Percentiles rank a stretch among this genome's conserved stretches.
These are phyloP conservation scores for Diaporthe citrichinensis DNA, from an alignment of 2,329 filamentous ascomycete genomes.

Conservation along the genomic window DNA sequence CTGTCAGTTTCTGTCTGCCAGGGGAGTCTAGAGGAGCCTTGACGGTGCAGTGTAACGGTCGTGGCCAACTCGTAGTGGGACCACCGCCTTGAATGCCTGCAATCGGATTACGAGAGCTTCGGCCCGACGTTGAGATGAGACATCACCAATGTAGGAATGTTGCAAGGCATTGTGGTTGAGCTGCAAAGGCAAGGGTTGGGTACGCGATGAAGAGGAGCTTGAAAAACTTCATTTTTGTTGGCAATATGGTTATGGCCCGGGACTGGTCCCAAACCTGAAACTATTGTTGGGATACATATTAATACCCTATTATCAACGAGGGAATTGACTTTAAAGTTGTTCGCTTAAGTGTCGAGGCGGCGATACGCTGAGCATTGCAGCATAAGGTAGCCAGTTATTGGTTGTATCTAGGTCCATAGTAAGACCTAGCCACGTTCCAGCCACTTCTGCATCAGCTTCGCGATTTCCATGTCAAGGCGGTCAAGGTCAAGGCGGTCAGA, in stretches of 20 bases:
- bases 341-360: not conserved
- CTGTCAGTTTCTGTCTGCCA: not conserved
- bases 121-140: not conserved
- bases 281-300: not conserved
- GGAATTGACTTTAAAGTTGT: not conserved
- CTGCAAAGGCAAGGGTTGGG: not conserved
- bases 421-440: not conserved
- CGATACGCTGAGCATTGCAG: not conserved
- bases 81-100: not conserved
- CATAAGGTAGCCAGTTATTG: not conserved
- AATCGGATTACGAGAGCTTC: not conserved
- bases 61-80: not conserved
- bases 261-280: not conserved
- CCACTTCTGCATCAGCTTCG: not conserved
- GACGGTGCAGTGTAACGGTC: not conserved
- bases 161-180: not conserved
- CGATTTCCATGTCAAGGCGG: not conserved
- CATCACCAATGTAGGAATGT: not conserved
- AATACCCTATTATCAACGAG: not conserved
- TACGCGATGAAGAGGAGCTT: not conserved
- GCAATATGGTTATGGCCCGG: not conserved
- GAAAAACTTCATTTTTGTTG: not conserved
- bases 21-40: too few relatives aligned
- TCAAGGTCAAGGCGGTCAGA: not conserved
- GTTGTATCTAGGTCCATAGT: not conserved